Conservation (phyloP, 2,329 filamentous ascomycete species). For the Talaromyces atroroseus region DNA sequence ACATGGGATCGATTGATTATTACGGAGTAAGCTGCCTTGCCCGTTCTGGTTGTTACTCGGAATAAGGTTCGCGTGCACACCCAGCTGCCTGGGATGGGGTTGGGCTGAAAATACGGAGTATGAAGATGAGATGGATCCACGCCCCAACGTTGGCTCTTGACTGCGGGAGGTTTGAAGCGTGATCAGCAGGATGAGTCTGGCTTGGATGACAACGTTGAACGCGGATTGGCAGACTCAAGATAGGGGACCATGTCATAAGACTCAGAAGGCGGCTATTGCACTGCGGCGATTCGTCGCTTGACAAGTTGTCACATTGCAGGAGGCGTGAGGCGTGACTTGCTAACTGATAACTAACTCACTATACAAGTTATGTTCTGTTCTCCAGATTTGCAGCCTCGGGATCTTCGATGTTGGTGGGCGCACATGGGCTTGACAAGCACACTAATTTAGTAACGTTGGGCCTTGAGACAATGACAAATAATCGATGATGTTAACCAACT, state of each 20-base stretch:
- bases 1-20: background rate
- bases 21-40: background rate
- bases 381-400: background rate
- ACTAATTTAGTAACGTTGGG: background rate
- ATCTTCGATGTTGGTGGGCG: background rate
- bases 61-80: background rate
- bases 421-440: background rate
- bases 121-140: background rate
- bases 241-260: background rate
- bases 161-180: background rate
- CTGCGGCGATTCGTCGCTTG: background rate
- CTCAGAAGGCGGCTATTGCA: background rate
- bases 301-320: background rate
- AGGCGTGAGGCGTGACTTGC: background rate
- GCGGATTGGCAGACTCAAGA: background rate
- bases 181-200: background rate
- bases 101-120: background rate
- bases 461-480: conserved; percentile 1
- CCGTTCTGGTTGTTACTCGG: conserved; percentile 10
- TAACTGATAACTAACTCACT: background rate
- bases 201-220: no score
- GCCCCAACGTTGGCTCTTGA: background rate
- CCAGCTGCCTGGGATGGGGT: background rate
- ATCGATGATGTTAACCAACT: background rate
- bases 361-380: background rate